These are phyloP conservation scores for Cryptococcus floricola DNA, from an alignment of 1,284 basidiomycete genomes.

Conservation along the genomic window DNA sequence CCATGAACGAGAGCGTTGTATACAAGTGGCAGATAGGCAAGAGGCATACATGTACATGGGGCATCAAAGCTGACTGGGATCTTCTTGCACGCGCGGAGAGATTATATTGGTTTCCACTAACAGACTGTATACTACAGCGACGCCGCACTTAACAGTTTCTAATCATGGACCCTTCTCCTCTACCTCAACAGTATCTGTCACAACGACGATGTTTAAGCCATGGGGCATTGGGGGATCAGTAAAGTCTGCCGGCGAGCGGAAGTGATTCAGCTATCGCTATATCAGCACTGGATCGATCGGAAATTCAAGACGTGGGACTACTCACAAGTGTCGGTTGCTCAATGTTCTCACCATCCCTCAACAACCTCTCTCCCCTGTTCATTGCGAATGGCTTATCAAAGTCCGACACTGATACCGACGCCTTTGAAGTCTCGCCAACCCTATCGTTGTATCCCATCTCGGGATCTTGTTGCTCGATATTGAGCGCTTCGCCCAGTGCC, in stretches of 20 bases:
- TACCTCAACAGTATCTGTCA: slow-evolving; percentile 18
- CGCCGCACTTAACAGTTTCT: too few species aligned
- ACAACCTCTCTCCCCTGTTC: slow-evolving; percentile 17
- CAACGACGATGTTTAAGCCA: slow-evolving; percentile 25
- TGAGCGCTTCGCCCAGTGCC: slow-evolving; percentile 29
- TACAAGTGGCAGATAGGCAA: not conserved
- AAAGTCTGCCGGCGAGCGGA: slow-evolving; percentile 20
- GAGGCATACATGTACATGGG: not conserved
- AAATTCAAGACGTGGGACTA: not conserved
- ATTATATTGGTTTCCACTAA: not conserved
- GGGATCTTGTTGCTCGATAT: slow-evolving; percentile 16
- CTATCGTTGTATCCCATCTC: slow-evolving; percentile 9
- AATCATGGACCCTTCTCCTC: slow-evolving; percentile 11
- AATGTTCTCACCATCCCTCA: slow-evolving; percentile 17
- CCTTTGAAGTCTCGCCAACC: slow-evolving; percentile 7
- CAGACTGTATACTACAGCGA: too few species aligned
- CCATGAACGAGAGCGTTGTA: not conserved
- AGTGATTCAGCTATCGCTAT: slow-evolving; percentile 16
- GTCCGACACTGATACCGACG: not conserved
- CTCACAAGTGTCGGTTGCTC: slow-evolving; percentile 16
- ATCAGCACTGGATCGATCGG: not conserved
- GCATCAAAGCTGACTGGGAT: not conserved
- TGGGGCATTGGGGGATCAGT: slow-evolving; percentile 8
- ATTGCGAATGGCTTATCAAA: slow-evolving; percentile 21
- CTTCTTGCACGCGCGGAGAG: not conserved